Conservation (phyloP, 2,329 filamentous ascomycete genomes). For the Diaporthe destruens region DNA sequence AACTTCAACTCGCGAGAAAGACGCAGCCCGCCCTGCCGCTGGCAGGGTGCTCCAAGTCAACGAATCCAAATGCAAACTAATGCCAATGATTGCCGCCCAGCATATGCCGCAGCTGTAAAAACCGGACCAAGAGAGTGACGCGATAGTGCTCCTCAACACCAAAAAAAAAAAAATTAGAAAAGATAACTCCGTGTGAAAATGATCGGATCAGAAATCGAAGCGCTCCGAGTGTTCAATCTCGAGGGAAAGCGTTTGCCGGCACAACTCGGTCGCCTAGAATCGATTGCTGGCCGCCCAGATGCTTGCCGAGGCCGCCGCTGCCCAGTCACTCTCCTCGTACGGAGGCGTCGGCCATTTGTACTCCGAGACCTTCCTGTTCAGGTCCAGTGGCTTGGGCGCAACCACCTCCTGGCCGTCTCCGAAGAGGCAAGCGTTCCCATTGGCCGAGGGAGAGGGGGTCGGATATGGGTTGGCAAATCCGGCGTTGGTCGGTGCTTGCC, state of each 20-base stretch:
- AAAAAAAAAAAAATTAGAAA: constrained; percentile 24
- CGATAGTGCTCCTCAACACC: constrained; percentile 37
- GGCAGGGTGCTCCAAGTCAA: constrained; percentile 39
- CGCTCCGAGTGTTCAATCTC: constrained; percentile 31
- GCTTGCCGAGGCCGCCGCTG: constrained; percentile 82
- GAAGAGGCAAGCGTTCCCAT: constrained; percentile 81
- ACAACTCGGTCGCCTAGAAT: constrained; percentile 58
- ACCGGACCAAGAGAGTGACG: constrained; percentile 36
- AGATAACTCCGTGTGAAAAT: constrained; percentile 39
- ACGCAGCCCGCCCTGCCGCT: constrained; percentile 25
- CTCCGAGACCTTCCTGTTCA: constrained; percentile 68
- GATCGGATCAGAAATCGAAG: constrained; percentile 37
- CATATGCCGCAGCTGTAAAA: constrained; percentile 34
- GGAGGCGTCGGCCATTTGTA: constrained; percentile 95
- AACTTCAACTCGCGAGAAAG: constrained; percentile 38
- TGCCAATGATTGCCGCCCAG: constrained; percentile 34
- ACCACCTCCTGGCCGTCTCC: constrained; percentile 72
- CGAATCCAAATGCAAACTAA: constrained; percentile 39
- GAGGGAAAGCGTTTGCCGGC: constrained; percentile 13
- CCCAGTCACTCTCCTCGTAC: constrained; percentile 95
- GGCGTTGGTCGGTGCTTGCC: constrained; percentile 75
- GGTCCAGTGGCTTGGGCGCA: constrained; percentile 78
- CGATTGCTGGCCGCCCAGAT: constrained; percentile 80
- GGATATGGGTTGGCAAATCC: constrained; percentile 73
- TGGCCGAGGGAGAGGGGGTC: constrained; percentile 82